Conservation (phyloP, 140 eudicot genomes). For the Erigeron philadelphicus region DNA sequence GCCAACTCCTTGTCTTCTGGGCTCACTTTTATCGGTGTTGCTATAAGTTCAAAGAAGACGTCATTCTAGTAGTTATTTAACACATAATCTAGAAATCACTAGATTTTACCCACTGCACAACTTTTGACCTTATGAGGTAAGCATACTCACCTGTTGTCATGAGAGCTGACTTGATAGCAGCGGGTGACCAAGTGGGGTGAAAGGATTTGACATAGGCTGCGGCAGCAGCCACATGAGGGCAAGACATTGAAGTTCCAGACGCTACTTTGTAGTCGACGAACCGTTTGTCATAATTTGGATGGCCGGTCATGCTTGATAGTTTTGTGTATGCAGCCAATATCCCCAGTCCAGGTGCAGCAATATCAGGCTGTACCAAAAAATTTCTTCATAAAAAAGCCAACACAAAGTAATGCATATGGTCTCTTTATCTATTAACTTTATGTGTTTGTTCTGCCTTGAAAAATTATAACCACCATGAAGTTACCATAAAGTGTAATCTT, state of each 20-base stretch:
- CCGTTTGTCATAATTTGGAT: slow-evolving; percentile 36
- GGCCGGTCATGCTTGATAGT: slow-evolving; percentile 33
- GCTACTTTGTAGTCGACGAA: slow-evolving; percentile 39
- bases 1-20: slow-evolving; percentile 54
- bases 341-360: slow-evolving; percentile 73
- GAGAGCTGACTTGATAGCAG: slow-evolving; percentile 86
- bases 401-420: too few species aligned
- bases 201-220: slow-evolving; percentile 81
- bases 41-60: slow-evolving; percentile 30
- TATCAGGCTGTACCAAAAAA: slow-evolving; percentile 53
- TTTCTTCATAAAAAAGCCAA: background rate
- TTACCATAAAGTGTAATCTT: too few species aligned
- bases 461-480: too few species aligned
- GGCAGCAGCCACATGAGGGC: slow-evolving; percentile 86
- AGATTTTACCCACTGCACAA: background rate
- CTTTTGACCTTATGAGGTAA: background rate
- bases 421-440: too few species aligned
- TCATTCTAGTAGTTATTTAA: background rate
- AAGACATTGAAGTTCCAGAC: slow-evolving; percentile 85
- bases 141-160: slow-evolving; percentile 71
- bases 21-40: slow-evolving; percentile 48
- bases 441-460: too few species aligned
- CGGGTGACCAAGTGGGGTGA: slow-evolving; percentile 80
- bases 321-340: slow-evolving; percentile 66
- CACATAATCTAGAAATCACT: background rate